Conservation (phyloP, 139 green algal genomes). For the Picochlorum costavermella region DNA sequence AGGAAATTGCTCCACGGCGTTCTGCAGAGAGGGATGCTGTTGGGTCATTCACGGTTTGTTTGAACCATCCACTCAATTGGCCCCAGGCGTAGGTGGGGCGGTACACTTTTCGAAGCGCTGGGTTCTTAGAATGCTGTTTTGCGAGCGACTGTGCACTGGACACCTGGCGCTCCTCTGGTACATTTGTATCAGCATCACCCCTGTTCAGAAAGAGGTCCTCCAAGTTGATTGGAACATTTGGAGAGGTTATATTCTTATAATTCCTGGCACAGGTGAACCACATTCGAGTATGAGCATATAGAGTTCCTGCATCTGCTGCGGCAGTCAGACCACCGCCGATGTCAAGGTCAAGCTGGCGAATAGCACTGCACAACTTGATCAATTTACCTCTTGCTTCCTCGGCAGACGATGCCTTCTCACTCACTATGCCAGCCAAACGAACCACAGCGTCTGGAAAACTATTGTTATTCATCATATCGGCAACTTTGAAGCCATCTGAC, state of each 20-base stretch:
- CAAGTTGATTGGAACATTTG: slow-evolving; percentile 49
- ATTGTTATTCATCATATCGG: not conserved
- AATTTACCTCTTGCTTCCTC: slow-evolving; percentile 32
- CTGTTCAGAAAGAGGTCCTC: slow-evolving; percentile 36
- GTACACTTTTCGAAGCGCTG: slow-evolving; percentile 65
- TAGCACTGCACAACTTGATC: slow-evolving; percentile 21
- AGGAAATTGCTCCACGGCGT: slow-evolving; percentile 63
- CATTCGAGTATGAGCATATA: slow-evolving; percentile 46
- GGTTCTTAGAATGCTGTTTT: slow-evolving; percentile 3
- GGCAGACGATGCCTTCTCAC: not conserved
- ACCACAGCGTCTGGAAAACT: not conserved
- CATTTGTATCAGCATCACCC: slow-evolving; percentile 1
- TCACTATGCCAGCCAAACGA: not conserved
- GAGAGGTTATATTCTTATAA: slow-evolving; percentile 52
- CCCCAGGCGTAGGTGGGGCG: slow-evolving; percentile 71
- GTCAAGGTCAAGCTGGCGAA: slow-evolving; percentile 44
- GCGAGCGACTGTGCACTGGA: not conserved
- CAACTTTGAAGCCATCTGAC: slow-evolving; percentile 10
- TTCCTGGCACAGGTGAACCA: slow-evolving; percentile 59
- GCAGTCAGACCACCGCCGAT: slow-evolving; percentile 38
- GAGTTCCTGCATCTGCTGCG: slow-evolving; percentile 43
- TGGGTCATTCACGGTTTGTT: slow-evolving; percentile 86
- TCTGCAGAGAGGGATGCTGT: slow-evolving; percentile 70
- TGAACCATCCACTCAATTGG: slow-evolving; percentile 80
- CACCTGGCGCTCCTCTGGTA: not conserved